These are phyloP conservation scores for Lentinula detonsa DNA, from an alignment of 768 basidiomycete genomes.

Conservation along the genomic window DNA sequence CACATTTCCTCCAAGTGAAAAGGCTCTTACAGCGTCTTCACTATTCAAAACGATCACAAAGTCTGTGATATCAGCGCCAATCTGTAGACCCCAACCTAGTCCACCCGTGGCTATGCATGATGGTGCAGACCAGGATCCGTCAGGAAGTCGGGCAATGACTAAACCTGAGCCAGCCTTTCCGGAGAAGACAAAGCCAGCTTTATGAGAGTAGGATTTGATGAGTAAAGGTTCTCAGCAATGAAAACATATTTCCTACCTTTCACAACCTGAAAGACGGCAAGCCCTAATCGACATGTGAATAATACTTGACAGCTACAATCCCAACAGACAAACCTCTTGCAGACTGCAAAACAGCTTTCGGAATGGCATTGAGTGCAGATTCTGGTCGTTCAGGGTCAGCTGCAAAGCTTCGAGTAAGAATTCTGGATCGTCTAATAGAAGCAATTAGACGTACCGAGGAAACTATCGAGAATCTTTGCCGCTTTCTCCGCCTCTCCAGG, in stretches of 20 bases:
- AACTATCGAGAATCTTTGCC: slow-evolving; percentile 83
- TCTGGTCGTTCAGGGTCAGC: slow-evolving; percentile 85
- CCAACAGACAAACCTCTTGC: slow-evolving; percentile 62
- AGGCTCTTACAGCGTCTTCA: slow-evolving; percentile 92
- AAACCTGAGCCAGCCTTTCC: slow-evolving; percentile 62
- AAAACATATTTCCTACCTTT: slow-evolving; percentile 15
- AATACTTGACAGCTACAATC: neutral
- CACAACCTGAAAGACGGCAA: slow-evolving; percentile 91
- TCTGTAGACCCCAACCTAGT: slow-evolving; percentile 91
- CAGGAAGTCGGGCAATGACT: slow-evolving; percentile 87
- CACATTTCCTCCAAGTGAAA: slow-evolving; percentile 92
- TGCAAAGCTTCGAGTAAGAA: slow-evolving; percentile 23
- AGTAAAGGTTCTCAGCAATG: neutral
- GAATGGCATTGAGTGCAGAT: slow-evolving; percentile 90
- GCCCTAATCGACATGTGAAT: slow-evolving; percentile 41
- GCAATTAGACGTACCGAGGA: slow-evolving; percentile 59
- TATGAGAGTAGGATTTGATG: neutral
- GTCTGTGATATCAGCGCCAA: slow-evolving; percentile 92
- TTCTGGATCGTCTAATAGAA: neutral
- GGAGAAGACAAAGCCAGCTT: slow-evolving; percentile 92
- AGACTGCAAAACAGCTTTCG: slow-evolving; percentile 84
- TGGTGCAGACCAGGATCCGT: slow-evolving; percentile 96
- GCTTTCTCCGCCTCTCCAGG: slow-evolving; percentile 94
- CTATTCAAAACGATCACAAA: slow-evolving; percentile 97
- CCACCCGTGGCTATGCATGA: slow-evolving; percentile 97